phyloP scores from a whole-genome alignment of 352 stramenopile genomes.

The Globisporangium viniferum region DNA sequence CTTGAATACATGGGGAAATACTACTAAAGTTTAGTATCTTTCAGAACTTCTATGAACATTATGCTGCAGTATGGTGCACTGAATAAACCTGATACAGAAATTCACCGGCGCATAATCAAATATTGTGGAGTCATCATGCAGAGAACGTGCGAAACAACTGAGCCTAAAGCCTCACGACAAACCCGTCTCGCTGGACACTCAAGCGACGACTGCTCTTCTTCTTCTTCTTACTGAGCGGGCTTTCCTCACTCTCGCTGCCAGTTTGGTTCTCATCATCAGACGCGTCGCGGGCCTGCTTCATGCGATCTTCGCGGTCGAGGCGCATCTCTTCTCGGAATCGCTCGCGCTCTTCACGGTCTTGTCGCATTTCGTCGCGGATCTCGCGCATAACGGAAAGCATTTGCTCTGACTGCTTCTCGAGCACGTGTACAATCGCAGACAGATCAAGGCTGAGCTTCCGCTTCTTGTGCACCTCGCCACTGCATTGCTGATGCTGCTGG shows the following conservation, averaged over 20 bases:
- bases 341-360: slow-evolving; percentile 12
- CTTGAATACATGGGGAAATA: neutral
- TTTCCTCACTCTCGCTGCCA: neutral
- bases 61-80: neutral
- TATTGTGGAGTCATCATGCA: neutral
- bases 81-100: neutral
- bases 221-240: slow-evolving; percentile 1
- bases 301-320: slow-evolving; percentile 5
- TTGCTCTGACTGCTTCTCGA: slow-evolving; percentile 13
- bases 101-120: neutral
- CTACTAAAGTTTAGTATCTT: neutral
- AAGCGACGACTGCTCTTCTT: slow-evolving; percentile 11
- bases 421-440: neutral
- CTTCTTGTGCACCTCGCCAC: neutral
- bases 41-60: neutral
- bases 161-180: slow-evolving; percentile 8
- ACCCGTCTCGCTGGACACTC: slow-evolving; percentile 15
- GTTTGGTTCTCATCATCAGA: neutral
- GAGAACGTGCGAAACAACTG: too few species aligned
- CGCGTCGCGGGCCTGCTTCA: neutral
- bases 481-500: neutral
- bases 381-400: slow-evolving; percentile 9
- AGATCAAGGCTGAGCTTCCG: neutral
- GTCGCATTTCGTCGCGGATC: slow-evolving; percentile 15
- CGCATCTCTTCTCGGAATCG: slow-evolving; percentile 12